phyloP scores from a whole-genome alignment of 2,329 filamentous ascomycete genomes.

The Arthrobotrys musiformis region DNA sequence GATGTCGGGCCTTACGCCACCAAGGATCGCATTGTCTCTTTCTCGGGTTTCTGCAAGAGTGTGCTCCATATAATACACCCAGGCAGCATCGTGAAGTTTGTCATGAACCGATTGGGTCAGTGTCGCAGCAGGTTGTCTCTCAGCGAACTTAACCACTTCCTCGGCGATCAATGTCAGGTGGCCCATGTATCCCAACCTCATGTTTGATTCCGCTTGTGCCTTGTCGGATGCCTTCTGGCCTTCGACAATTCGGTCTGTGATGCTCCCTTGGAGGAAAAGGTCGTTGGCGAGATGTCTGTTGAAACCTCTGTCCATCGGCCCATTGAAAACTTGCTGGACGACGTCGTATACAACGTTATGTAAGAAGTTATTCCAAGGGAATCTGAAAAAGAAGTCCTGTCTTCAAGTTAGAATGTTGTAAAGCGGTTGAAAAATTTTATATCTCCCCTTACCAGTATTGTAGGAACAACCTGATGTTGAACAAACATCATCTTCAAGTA shows the following conservation, averaged over 20 bases:
- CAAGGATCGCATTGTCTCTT: constrained; percentile 96
- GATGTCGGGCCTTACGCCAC: constrained; percentile 91
- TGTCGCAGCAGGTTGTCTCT: constrained; percentile 87
- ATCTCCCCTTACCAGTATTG: constrained; percentile 79
- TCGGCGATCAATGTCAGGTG: constrained; percentile 96
- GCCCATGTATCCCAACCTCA: constrained; percentile 97
- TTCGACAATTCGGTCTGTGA: constrained; percentile 90
- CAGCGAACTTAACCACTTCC: constrained; percentile 98
- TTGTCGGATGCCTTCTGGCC: constrained; percentile 88
- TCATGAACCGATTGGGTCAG: constrained; percentile 86
- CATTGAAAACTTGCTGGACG: constrained; percentile 98
- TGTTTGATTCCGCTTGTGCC: constrained; percentile 82
- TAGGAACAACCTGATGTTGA: constrained; percentile 91
- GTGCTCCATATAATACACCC: constrained; percentile 94
- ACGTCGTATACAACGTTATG: constrained; percentile 99
- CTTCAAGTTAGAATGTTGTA: constrained; percentile 5
- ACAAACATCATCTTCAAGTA: constrained; percentile 96
- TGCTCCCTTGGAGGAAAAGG: constrained; percentile 87
- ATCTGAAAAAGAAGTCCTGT: constrained; percentile 96
- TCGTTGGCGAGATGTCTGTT: constrained; percentile 91
- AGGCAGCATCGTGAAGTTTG: constrained; percentile 86
- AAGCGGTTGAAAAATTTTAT: background rate
- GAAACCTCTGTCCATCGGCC: constrained; percentile 94
- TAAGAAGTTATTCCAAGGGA: constrained; percentile 99
- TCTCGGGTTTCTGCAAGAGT: constrained; percentile 92